Conservation (phyloP, 2,329 filamentous ascomycete species). For the Aspergillus eucalypticola region DNA sequence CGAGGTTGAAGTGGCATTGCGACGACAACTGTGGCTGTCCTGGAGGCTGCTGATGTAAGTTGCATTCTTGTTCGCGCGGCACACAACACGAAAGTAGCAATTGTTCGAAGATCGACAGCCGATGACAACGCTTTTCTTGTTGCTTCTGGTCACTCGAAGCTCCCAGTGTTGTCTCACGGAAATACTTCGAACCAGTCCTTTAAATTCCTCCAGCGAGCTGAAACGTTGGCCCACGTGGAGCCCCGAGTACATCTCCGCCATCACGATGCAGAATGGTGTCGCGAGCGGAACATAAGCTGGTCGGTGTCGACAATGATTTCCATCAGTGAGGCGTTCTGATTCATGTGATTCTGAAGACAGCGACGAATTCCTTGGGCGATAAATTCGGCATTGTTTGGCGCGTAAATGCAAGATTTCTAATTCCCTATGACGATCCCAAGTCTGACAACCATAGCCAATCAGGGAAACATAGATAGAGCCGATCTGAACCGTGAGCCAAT, state of each 20-base stretch:
- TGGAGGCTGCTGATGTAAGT: constrained; percentile 44
- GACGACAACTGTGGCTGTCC: constrained; percentile 41
- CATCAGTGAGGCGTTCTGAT: constrained; percentile 26
- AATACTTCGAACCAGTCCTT: constrained; percentile 40
- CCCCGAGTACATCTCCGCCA: constrained; percentile 44
- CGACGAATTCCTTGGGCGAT: constrained; percentile 1
- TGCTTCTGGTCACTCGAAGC: constrained; percentile 42
- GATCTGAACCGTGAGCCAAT: background rate
- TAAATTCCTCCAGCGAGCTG: constrained; percentile 42
- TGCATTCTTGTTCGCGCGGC: constrained; percentile 42
- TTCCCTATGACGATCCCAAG: background rate
- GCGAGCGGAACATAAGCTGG: constrained; percentile 18
- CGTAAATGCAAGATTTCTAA: background rate
- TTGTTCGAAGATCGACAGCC: constrained; percentile 41
- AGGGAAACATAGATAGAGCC: constrained; percentile 4
- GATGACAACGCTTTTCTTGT: constrained; percentile 45
- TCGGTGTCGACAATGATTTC: constrained; percentile 22
- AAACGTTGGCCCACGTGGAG: constrained; percentile 43
- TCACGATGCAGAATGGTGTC: constrained; percentile 20
- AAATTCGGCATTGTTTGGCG: constrained; percentile 17
- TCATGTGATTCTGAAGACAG: background rate
- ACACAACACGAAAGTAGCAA: constrained; percentile 44
- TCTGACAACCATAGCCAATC: background rate
- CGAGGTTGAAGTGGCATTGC: constrained; percentile 29
- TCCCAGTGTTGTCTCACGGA: constrained; percentile 46